Percentiles rank a stretch among this genome's conserved stretches.
These are phyloP conservation scores for Pichia sp. DNA, from an alignment of 1,139 yeast genomes.

Conservation along the genomic window DNA sequence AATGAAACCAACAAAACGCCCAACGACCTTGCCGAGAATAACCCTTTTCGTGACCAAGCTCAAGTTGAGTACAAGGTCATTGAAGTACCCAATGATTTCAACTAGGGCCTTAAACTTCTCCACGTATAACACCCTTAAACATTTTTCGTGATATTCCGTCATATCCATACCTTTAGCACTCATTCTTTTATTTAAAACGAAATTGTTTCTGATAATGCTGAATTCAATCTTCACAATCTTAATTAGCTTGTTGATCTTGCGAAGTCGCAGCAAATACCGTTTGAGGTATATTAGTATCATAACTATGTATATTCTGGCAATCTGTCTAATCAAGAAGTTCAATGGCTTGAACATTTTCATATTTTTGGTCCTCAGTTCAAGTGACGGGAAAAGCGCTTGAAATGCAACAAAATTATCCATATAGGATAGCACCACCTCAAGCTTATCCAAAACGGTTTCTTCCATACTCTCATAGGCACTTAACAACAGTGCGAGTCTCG, in stretches of 20 bases:
- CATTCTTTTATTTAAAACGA: neutral
- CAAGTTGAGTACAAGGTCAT: conserved; percentile 24
- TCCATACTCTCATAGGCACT: conserved; percentile 18
- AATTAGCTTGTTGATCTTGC: conserved; percentile 18
- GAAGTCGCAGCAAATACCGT: conserved; percentile 15
- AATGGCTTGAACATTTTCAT: conserved; percentile 12
- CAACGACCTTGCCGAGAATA: conserved; percentile 18
- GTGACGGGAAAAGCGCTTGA: conserved; percentile 18
- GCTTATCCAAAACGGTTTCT: conserved; percentile 12
- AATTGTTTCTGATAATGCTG: conserved; percentile 6
- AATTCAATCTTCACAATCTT: conserved; percentile 13
- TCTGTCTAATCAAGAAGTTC: conserved; percentile 14
- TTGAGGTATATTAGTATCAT: conserved; percentile 24
- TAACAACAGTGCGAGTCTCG: no score
- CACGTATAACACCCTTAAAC: conserved; percentile 17
- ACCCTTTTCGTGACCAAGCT: conserved; percentile 17
- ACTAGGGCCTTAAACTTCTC: conserved; percentile 21
- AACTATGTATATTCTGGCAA: conserved; percentile 24
- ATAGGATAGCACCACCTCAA: conserved; percentile 22
- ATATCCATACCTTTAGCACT: conserved; percentile 3
- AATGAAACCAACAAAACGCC: conserved; percentile 18
- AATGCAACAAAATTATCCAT: conserved; percentile 26
- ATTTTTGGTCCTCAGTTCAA: conserved; percentile 3
- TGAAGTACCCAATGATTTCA: conserved; percentile 24
- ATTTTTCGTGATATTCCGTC: conserved; percentile 9